Evolutionary conservation across 2,329 filamentous ascomycete genomes (phyloP).

Genomic region (Stemphylium lycopersici): DNA sequence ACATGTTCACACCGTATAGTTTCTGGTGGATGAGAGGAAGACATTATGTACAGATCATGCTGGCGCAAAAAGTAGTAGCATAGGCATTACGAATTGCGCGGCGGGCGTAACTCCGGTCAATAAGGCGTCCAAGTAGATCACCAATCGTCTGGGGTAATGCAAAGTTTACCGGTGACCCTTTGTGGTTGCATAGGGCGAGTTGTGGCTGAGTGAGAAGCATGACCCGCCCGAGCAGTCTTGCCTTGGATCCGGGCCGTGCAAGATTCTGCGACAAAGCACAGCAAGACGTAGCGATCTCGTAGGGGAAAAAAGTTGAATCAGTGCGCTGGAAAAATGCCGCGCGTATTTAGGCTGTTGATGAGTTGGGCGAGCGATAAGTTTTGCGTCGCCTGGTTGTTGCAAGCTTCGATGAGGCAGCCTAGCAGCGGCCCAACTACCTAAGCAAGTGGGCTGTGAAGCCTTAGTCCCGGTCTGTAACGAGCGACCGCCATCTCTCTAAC

Average conservation of each 20-base stretch:
- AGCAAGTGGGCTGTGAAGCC: not conserved
- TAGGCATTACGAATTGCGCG: constrained; percentile 9
- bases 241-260: not conserved
- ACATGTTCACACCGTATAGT: constrained; percentile 46
- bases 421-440: not conserved
- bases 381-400: not conserved
- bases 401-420: not conserved
- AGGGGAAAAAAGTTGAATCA: not conserved
- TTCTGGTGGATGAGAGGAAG: constrained; percentile 9
- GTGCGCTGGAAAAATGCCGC: not conserved
- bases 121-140: constrained; percentile 20
- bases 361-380: no score
- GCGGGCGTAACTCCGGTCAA: constrained; percentile 10
- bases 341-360: no score
- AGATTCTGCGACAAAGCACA: not conserved
- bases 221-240: constrained; percentile 10
- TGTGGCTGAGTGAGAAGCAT: constrained; percentile 1
- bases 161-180: constrained; percentile 25
- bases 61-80: constrained; percentile 8
- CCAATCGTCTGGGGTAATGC: constrained; percentile 8
- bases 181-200: constrained; percentile 10
- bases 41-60: constrained; percentile 9
- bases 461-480: not conserved
- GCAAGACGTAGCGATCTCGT: not conserved
- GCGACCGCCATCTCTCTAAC: not conserved